Base-by-base conservation (phyloP, 306 rosid genomes). In the Urtica urens region DNA sequence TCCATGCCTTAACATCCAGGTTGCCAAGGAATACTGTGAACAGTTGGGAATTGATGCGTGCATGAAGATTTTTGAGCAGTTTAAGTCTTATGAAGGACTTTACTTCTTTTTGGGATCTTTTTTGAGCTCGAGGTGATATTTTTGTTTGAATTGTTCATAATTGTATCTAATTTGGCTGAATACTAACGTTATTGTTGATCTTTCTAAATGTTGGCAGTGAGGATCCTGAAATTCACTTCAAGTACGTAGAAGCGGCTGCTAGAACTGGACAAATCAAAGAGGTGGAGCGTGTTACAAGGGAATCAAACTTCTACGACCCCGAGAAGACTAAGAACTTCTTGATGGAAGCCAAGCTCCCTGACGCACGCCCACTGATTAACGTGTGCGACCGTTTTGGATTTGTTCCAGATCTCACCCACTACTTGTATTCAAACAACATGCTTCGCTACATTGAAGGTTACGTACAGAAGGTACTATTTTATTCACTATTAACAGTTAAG, bases 151-250 rank as follows among this genome's bases (percentile, higher is more conserved):
- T n/a, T 52, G 48, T 53, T 39, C 18, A 4, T 43, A 28, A 28
- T 28, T 28, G 33, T 28, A 4, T 28, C 33, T 28, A 4, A 4
- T 58, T 51, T 46, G 57, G 26, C 17, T 44, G 11, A 20, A 23
- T 44, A 5, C 43, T 10, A 23, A 26, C 24, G 25, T 42, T 7
- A 49, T 30, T 29, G 5, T 16, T 26, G 26, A 7, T 39, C 10
- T 27, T 3, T 20, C 43, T 2, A 46, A 5, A 40, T 71, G 80
- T 3, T 46, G 46, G 50, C 87, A 92, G 99, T 77, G 99, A 92
- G 99, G 99, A 92, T 70, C 99, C 99, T 59, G 99, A 92, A 55
- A 92, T 92, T 60, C 99, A 92, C 81, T 92, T 85, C 50, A 92
- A 92, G 87, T 92, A 92, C 87, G 82, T 92, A 38, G 99, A 92